These are phyloP conservation scores for Adenanthera pavonina DNA, from an alignment of 306 rosid genomes.

Conservation along the genomic window DNA sequence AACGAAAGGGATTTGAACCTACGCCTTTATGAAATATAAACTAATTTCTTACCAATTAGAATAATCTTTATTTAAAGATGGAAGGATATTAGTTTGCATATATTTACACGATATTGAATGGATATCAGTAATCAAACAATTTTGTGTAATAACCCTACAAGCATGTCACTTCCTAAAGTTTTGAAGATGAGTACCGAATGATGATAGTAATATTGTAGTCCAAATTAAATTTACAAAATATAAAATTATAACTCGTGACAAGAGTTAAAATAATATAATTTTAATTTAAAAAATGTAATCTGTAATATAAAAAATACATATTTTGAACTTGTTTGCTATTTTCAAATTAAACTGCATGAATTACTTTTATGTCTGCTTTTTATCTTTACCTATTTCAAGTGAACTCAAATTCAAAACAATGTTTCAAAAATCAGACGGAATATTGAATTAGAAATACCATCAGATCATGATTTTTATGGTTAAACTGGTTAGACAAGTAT, in stretches of 20 bases:
- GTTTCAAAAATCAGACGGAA: background rate
- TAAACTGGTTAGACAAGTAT: too few species aligned
- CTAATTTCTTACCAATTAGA: too few species aligned
- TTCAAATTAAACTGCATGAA: too few species aligned
- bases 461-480: too few species aligned
- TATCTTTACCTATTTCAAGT: background rate
- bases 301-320: too few species aligned
- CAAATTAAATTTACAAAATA: background rate
- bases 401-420: background rate
- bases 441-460: background rate
- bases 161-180: background rate
- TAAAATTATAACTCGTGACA: background rate
- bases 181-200: background rate
- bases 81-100: background rate
- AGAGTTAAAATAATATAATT: background rate
- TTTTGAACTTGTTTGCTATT: too few species aligned
- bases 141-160: background rate
- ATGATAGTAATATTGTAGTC: background rate
- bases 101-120: background rate
- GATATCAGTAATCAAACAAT: background rate
- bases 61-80: background rate
- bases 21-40: too few species aligned
- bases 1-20: too few species aligned
- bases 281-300: too few species aligned
- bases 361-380: background rate